phyloP scores from a whole-genome alignment of 176 grass and related monocot genomes.

The Aegilops umbellulata region DNA sequence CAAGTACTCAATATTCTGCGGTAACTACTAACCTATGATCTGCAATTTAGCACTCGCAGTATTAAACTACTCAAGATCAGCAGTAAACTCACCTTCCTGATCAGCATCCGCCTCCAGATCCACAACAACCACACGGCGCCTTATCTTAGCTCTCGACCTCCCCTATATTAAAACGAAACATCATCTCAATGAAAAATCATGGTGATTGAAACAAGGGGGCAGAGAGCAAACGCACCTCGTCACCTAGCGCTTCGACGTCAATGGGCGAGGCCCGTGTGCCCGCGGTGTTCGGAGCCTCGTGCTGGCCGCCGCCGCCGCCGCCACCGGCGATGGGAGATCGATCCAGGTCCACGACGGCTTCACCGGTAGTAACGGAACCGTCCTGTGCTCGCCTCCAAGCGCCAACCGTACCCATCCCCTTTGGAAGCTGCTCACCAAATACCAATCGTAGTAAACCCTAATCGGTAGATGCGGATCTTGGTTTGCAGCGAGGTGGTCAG shows the following conservation, averaged over 20 bases:
- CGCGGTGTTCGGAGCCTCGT: background rate
- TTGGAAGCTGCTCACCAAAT: background rate
- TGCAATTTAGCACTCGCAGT: background rate
- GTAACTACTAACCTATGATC: background rate
- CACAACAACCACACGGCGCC: background rate
- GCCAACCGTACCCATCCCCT: background rate
- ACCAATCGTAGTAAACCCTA: background rate
- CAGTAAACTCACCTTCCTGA: conserved; percentile 10
- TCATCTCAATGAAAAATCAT: background rate
- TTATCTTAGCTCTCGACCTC: background rate
- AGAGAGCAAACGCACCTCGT: conserved; percentile 7
- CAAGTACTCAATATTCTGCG: background rate
- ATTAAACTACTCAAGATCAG: background rate
- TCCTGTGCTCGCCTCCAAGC: background rate
- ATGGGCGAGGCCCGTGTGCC: conserved; percentile 17
- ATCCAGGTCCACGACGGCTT: conserved; percentile 1
- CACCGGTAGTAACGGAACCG: background rate
- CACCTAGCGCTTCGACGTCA: conserved; percentile 25
- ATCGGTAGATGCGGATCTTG: background rate
- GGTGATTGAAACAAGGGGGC: background rate
- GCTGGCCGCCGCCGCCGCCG: background rate
- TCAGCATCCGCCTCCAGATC: background rate
- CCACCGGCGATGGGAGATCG: background rate
- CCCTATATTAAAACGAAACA: conserved; percentile 10
- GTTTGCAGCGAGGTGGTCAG: background rate